phyloP scores from a whole-genome alignment of 2,329 filamentous ascomycete species.

The Cytospora mali region DNA sequence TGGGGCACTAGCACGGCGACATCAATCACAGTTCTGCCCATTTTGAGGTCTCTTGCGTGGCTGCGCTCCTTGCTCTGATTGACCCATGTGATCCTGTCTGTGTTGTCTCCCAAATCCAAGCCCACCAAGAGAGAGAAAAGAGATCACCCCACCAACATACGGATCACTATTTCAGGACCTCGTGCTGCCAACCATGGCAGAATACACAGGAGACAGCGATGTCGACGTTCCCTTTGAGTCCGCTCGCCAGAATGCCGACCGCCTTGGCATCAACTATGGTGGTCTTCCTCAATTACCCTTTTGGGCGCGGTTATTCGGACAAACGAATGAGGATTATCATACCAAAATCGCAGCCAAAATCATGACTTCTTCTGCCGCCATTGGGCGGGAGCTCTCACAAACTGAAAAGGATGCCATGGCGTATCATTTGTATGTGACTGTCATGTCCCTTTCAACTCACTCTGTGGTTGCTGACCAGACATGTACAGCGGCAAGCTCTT shows the following conservation, averaged over 20 bases:
- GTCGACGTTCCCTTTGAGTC: slow-evolving; percentile 3
- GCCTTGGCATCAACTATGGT: slow-evolving; percentile 26
- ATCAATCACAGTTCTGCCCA: background rate
- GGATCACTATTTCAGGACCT: background rate
- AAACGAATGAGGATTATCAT: slow-evolving; percentile 1
- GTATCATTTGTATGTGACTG: slow-evolving; percentile 28
- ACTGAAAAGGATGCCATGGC: slow-evolving; percentile 35
- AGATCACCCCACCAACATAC: background rate
- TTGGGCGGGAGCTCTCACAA: slow-evolving; percentile 31
- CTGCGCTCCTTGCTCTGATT: background rate
- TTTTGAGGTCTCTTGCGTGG: background rate
- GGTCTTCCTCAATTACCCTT: slow-evolving; percentile 21
- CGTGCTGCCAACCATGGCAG: slow-evolving; percentile 4
- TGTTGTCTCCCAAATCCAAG: background rate
- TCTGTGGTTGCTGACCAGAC: background rate
- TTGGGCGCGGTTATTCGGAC: slow-evolving; percentile 11
- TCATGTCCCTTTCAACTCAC: background rate
- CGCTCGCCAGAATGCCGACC: slow-evolving; percentile 22
- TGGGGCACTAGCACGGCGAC: background rate
- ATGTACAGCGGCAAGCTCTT: slow-evolving; percentile 33
- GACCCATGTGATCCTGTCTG: background rate
- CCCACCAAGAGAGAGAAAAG: background rate
- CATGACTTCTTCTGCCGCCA: slow-evolving; percentile 16
- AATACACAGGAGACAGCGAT: background rate
- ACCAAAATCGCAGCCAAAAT: slow-evolving; percentile 17